phyloP scores from a whole-genome alignment of 2,329 filamentous ascomycete genomes.

The Aureobasidium leucospermi region DNA sequence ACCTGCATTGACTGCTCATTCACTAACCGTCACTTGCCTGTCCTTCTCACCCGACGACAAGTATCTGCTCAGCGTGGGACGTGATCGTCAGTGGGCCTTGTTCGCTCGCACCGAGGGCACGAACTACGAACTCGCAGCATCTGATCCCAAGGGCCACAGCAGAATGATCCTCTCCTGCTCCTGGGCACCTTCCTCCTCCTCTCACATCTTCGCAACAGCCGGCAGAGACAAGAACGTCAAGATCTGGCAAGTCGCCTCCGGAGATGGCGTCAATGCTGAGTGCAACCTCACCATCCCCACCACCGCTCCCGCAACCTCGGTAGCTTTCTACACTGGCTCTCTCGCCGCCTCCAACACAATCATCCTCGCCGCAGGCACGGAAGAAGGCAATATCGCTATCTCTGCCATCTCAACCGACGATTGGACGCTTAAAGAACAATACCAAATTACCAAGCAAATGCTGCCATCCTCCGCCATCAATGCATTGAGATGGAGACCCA shows the following conservation, averaged over 20 bases:
- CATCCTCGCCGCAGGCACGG: constrained; percentile 23
- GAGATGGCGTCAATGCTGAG: constrained; percentile 16
- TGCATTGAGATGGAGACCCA: constrained; percentile 26
- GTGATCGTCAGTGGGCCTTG: constrained; percentile 85
- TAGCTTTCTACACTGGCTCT: constrained; percentile 22
- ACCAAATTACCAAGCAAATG: constrained; percentile 15
- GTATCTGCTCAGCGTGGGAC: constrained; percentile 76
- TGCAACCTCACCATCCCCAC: constrained; percentile 22
- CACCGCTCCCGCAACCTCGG: constrained; percentile 26
- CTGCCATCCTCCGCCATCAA: constrained; percentile 22
- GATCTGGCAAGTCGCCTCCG: constrained; percentile 41
- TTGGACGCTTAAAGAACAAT: constrained; percentile 8
- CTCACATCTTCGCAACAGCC: constrained; percentile 69
- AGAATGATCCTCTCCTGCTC: constrained; percentile 87
- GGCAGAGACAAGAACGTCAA: constrained; percentile 79
- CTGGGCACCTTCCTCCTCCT: constrained; percentile 57
- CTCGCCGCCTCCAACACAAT: neutral
- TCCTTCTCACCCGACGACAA: constrained; percentile 69
- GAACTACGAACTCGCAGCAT: constrained; percentile 52
- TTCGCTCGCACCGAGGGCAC: constrained; percentile 51
- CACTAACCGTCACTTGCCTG: constrained; percentile 75
- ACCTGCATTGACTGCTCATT: constrained; percentile 76
- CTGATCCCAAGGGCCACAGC: constrained; percentile 77
- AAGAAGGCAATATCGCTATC: constrained; percentile 23
- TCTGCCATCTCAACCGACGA: constrained; percentile 12